Evolutionary conservation across 352 stramenopile species (phyloP).

Genomic region (Globisporangium cystogenes): DNA sequence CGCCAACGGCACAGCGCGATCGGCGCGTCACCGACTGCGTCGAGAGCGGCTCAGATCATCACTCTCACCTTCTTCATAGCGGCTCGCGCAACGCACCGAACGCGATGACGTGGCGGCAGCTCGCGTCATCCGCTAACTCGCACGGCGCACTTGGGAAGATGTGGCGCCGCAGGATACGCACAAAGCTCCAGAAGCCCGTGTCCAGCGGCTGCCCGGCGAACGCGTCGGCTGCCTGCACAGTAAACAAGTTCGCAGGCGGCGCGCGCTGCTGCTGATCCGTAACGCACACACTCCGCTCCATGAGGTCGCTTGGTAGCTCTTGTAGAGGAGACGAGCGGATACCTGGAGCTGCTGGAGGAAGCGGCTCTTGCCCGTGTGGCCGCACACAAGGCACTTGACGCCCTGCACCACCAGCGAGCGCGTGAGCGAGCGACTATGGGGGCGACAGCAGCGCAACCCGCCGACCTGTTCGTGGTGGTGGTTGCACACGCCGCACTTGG

Average conservation of each 20-base stretch:
- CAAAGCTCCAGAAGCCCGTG: constrained; percentile 37
- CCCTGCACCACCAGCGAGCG: background rate
- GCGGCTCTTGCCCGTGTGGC: background rate
- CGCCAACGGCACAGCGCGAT: constrained; percentile 55
- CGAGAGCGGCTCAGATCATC: background rate
- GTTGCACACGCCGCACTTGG: constrained; percentile 43
- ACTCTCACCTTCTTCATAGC: background rate
- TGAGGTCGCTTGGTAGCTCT: too few relatives aligned
- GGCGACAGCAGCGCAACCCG: background rate
- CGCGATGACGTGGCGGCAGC: constrained; percentile 47
- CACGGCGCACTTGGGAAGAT: constrained; percentile 31
- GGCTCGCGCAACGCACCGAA: constrained; percentile 33
- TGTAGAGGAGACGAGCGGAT: too few relatives aligned
- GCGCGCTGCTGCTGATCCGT: background rate
- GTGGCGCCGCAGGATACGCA: constrained; percentile 36
- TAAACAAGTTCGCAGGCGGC: background rate
- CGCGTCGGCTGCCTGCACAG: background rate
- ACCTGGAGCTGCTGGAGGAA: background rate
- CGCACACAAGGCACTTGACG: background rate
- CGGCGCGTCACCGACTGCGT: constrained; percentile 60
- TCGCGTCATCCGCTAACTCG: constrained; percentile 29
- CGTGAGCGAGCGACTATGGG: background rate
- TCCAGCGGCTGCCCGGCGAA: background rate
- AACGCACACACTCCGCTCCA: too few relatives aligned
- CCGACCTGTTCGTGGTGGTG: constrained; percentile 35